phyloP scores from a whole-genome alignment of 805 yeast genomes.

The Tetrapisispora taiwanensis region DNA sequence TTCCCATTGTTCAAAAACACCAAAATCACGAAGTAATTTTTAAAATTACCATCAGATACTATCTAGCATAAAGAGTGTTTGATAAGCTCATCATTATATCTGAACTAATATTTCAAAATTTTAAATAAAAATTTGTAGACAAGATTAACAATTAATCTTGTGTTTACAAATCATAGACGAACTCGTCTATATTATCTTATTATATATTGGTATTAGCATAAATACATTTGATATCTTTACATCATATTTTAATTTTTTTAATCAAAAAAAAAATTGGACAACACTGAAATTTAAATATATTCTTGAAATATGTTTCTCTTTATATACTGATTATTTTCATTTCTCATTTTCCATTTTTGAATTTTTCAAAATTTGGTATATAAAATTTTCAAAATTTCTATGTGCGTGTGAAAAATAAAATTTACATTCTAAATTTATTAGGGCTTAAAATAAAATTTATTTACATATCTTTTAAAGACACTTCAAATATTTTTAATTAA shows the following conservation, averaged over 20 bases:
- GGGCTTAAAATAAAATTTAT: neutral
- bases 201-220: too few relatives aligned
- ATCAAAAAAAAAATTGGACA: too few relatives aligned
- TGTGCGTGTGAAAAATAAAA: too few relatives aligned
- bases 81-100: slow-evolving; percentile 23
- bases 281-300: too few relatives aligned
- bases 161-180: slow-evolving; percentile 1
- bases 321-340: too few relatives aligned
- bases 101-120: neutral
- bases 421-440: too few relatives aligned
- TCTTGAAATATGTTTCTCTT: neutral
- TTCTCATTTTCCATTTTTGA: neutral
- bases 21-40: slow-evolving; percentile 17
- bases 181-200: neutral
- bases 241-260: too few relatives aligned
- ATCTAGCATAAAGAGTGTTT: slow-evolving; percentile 28
- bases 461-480: too few relatives aligned
- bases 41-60: slow-evolving; percentile 26
- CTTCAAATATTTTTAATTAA: too few relatives aligned
- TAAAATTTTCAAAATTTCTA: too few relatives aligned
- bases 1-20: slow-evolving; percentile 19
- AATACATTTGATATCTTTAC: too few relatives aligned
- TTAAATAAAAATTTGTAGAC: neutral
- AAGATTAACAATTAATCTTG: neutral
- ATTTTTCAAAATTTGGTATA: too few relatives aligned